Conservation (phyloP, 1,284 basidiomycete genomes). For the Leccinum colubrinum region DNA sequence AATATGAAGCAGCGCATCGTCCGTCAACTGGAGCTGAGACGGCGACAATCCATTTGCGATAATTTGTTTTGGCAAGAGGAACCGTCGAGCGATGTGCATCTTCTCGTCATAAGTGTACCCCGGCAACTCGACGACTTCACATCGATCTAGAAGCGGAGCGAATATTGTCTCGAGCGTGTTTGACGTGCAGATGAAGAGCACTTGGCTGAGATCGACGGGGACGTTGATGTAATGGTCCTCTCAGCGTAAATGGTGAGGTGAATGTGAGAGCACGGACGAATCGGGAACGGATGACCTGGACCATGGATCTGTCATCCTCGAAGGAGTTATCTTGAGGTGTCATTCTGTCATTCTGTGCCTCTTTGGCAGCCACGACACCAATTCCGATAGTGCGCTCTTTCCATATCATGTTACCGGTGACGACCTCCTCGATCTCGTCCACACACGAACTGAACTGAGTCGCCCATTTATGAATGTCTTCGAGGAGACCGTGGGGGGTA, state of each 20-base stretch:
- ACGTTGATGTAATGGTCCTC: conserved; percentile 92
- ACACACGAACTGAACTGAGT: conserved; percentile 91
- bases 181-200: conserved; percentile 89
- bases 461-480: conserved; percentile 98
- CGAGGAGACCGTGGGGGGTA: conserved; percentile 92
- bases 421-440: conserved; percentile 98
- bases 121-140: conserved; percentile 70
- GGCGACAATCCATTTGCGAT: conserved; percentile 63
- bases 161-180: conserved; percentile 88
- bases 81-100: conserved; percentile 81
- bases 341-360: conserved; percentile 48
- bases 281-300: too few species aligned
- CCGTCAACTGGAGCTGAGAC: conserved; percentile 51
- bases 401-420: conserved; percentile 98
- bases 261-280: too few species aligned
- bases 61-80: conserved; percentile 85
- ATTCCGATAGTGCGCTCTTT: conserved; percentile 92
- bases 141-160: conserved; percentile 75
- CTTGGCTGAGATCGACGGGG: conserved; percentile 83
- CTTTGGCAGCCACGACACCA: conserved; percentile 87
- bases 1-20: conserved; percentile 58
- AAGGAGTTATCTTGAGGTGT: too few species aligned
- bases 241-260: too few species aligned
- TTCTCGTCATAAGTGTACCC: conserved; percentile 92
- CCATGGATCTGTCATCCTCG: too few species aligned